phyloP scores from a whole-genome alignment of 352 stramenopile species.

The Pythium sp. region DNA sequence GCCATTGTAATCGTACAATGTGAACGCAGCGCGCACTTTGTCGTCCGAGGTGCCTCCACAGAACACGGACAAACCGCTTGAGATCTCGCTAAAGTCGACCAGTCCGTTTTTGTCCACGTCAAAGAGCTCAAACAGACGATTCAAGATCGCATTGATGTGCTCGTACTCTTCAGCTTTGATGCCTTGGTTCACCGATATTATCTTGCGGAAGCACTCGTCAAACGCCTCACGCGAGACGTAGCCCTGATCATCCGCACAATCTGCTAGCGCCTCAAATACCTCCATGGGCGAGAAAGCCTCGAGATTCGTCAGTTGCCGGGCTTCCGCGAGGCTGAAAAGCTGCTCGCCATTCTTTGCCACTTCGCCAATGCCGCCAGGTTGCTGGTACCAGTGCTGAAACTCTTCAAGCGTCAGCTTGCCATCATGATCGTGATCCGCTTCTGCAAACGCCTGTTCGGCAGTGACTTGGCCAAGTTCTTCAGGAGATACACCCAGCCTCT shows the following conservation, averaged over 20 bases:
- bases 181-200: conserved; percentile 53
- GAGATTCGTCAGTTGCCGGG: conserved; percentile 71
- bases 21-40: conserved; percentile 71
- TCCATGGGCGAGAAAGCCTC: conserved; percentile 72
- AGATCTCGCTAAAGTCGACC: conserved; percentile 87
- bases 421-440: conserved; percentile 68
- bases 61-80: conserved; percentile 79
- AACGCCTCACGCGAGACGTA: conserved; percentile 74
- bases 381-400: conserved; percentile 86
- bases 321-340: conserved; percentile 71
- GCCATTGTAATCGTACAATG: conserved; percentile 84
- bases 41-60: conserved; percentile 80
- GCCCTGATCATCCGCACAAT: conserved; percentile 65
- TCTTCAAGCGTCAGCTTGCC: conserved; percentile 78
- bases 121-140: conserved; percentile 80
- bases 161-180: conserved; percentile 55
- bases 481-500: conserved; percentile 56
- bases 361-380: conserved; percentile 65
- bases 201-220: conserved; percentile 73
- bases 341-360: conserved; percentile 78
- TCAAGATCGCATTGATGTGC: conserved; percentile 69
- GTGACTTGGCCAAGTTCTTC: conserved; percentile 82
- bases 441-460: conserved; percentile 70
- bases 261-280: conserved; percentile 72
- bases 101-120: conserved; percentile 83